These are phyloP conservation scores for Chlamydomonas schloesseri DNA, from an alignment of 139 green algal species.

Conservation along the genomic window DNA sequence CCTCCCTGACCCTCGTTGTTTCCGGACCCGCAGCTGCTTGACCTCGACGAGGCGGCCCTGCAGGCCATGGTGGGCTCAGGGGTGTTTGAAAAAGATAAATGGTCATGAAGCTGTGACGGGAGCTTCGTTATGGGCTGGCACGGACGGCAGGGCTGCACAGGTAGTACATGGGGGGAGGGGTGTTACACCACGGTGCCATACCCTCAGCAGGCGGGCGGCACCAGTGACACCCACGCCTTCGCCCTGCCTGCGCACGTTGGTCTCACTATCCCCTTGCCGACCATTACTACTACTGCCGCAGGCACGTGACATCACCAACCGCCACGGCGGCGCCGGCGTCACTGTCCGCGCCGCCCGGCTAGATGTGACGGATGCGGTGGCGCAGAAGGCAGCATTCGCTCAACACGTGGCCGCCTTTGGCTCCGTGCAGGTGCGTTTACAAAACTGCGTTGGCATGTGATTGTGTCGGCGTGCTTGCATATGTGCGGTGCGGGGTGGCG, in stretches of 20 bases:
- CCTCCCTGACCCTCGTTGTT: too few species aligned
- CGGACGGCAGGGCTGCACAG: slow-evolving; percentile 15
- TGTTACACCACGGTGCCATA: not conserved
- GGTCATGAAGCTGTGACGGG: too few species aligned
- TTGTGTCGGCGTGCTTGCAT: too few species aligned
- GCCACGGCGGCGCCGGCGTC: not conserved
- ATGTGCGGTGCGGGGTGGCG: too few species aligned
- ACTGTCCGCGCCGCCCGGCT: not conserved
- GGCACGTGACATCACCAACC: not conserved
- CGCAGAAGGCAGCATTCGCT: slow-evolving; percentile 62
- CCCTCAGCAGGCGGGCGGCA: too few species aligned
- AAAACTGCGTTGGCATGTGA: too few species aligned
- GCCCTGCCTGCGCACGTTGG: too few species aligned
- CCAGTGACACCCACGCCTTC: not conserved
- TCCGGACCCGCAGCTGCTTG: slow-evolving; percentile 31
- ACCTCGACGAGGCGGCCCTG: slow-evolving; percentile 50
- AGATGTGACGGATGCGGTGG: slow-evolving; percentile 57
- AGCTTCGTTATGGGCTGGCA: not conserved
- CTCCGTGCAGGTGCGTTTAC: not conserved
- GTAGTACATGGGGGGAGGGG: not conserved
- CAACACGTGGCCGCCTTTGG: slow-evolving; percentile 56
- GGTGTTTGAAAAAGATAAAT: too few species aligned
- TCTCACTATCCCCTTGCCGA: too few species aligned
- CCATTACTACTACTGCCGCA: too few species aligned
- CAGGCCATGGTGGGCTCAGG: slow-evolving; percentile 2